Evolutionary conservation across 2,329 filamentous ascomycete species (phyloP).

Genomic region (Fusarium beomiforme): DNA sequence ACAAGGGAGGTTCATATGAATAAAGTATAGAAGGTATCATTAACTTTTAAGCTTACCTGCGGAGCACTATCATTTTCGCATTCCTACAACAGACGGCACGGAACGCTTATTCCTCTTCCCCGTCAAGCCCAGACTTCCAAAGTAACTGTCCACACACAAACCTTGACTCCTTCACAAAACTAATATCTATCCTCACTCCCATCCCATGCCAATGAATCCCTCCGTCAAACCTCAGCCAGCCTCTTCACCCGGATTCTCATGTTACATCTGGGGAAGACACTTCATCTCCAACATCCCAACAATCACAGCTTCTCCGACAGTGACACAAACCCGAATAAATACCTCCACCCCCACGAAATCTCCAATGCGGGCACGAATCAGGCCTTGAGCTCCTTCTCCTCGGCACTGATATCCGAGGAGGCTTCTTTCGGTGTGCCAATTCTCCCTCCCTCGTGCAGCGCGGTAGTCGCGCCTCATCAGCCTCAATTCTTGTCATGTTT

Average conservation of each 20-base stretch:
- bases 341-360: constrained; percentile 14
- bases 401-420: constrained; percentile 33
- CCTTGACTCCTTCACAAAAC: neutral
- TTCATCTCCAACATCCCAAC: neutral
- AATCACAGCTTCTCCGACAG: neutral
- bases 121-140: neutral
- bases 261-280: constrained; percentile 4
- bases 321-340: neutral
- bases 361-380: constrained; percentile 37
- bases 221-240: neutral
- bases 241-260: neutral
- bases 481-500: constrained; percentile 16
- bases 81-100: neutral
- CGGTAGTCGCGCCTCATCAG: constrained; percentile 10
- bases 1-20: neutral
- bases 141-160: neutral
- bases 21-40: neutral
- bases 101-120: neutral
- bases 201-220: too few relatives aligned
- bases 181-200: constrained; percentile 18
- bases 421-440: constrained; percentile 15
- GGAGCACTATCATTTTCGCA: neutral
- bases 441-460: neutral
- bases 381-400: neutral
- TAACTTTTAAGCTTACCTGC: neutral